phyloP scores from a whole-genome alignment of 2,329 filamentous ascomycete genomes.

The Stagonosporopsis rhizophila region DNA sequence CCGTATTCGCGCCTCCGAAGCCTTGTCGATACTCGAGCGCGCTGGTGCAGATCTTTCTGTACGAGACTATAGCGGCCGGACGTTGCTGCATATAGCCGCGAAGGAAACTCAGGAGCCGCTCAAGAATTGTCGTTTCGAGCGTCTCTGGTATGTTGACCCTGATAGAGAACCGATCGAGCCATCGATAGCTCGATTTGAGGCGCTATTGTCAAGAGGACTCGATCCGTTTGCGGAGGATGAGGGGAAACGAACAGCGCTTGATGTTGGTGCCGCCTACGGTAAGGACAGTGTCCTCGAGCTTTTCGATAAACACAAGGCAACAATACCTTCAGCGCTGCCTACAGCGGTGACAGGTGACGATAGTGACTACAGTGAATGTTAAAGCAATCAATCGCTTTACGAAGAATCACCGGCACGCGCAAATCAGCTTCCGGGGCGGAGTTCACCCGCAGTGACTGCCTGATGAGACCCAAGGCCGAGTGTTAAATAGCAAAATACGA shows the following conservation, averaged over 20 bases:
- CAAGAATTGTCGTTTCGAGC: neutral
- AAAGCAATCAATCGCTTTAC: no score
- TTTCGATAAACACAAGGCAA: no score
- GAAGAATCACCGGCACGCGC: no score
- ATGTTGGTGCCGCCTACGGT: constrained; percentile 24
- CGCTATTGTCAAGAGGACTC: constrained; percentile 18
- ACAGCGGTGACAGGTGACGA: no score
- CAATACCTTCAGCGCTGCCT: no score
- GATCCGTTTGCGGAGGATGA: constrained; percentile 24
- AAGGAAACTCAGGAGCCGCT: constrained; percentile 1
- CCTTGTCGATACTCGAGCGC: neutral
- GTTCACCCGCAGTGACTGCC: no score
- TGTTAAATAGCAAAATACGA: no score
- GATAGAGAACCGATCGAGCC: neutral
- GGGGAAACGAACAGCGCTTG: constrained; percentile 20
- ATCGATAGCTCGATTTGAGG: constrained; percentile 14
- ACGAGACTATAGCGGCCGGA: neutral
- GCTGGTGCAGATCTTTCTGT: neutral
- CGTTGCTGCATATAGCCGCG: constrained; percentile 7
- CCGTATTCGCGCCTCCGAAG: neutral
- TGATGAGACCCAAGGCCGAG: no score
- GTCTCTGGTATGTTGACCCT: neutral
- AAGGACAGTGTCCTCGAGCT: constrained; percentile 20
- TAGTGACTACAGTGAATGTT: no score
- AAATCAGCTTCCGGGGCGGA: no score